These are phyloP conservation scores for Lactarius psammicola DNA, from an alignment of 768 basidiomycete species.

Conservation along the genomic window DNA sequence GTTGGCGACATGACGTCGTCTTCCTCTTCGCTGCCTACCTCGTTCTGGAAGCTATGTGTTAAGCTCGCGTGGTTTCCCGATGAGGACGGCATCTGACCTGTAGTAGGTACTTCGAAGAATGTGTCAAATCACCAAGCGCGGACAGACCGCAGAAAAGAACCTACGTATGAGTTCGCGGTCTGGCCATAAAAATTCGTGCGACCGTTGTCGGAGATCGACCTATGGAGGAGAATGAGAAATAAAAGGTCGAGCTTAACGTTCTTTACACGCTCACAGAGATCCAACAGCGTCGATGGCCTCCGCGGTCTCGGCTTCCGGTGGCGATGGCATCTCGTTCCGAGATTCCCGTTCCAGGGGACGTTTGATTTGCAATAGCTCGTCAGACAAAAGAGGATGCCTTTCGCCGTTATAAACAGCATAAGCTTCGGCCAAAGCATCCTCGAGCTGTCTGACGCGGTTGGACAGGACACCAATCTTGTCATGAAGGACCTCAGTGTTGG, in stretches of 20 bases:
- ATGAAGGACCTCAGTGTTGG: slow-evolving; percentile 66
- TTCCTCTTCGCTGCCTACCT: slow-evolving; percentile 57
- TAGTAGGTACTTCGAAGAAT: slow-evolving; percentile 53
- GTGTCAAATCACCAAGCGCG: slow-evolving; percentile 16
- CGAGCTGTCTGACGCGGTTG: slow-evolving; percentile 62
- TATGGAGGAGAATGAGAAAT: slow-evolving; percentile 35
- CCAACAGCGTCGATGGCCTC: slow-evolving; percentile 65
- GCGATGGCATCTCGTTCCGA: slow-evolving; percentile 37
- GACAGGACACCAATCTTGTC: slow-evolving; percentile 63
- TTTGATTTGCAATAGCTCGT: slow-evolving; percentile 64
- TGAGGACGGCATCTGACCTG: slow-evolving; percentile 44
- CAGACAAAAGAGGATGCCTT: slow-evolving; percentile 56
- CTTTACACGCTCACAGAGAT: slow-evolving; percentile 46
- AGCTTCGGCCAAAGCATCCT: slow-evolving; percentile 59
- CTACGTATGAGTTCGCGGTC: slow-evolving; percentile 68
- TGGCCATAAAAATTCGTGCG: slow-evolving; percentile 64
- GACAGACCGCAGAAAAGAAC: slow-evolving; percentile 30
- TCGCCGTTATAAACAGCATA: slow-evolving; percentile 49
- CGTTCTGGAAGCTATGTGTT: slow-evolving; percentile 44
- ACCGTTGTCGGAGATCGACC: slow-evolving; percentile 61
- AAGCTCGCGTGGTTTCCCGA: slow-evolving; percentile 18
- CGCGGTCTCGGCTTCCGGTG: slow-evolving; percentile 43
- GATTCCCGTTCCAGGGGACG: slow-evolving; percentile 64
- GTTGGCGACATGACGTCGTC: slow-evolving; percentile 41
- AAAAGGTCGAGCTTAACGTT: slow-evolving; percentile 2